Evolutionary conservation across 371 early-diverging fungal species (phyloP).

Genomic region (Globomyces sp.): DNA sequence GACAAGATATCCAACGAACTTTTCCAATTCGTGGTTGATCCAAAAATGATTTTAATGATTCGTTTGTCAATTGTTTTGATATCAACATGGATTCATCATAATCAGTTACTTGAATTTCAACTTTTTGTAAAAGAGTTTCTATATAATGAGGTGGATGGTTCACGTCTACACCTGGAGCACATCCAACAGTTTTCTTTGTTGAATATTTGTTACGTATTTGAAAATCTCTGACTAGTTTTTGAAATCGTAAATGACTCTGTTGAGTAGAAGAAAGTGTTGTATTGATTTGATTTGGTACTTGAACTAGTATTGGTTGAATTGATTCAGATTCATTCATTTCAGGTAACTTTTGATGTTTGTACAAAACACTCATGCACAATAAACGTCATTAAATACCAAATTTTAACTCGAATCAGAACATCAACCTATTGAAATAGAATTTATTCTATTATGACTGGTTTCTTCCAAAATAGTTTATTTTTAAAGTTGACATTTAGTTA

Average conservation of each 20-base stretch:
- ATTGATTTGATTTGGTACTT: no score
- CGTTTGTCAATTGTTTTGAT: background rate
- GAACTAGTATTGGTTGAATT: no score
- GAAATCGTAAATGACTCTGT: background rate
- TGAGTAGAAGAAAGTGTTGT: no score
- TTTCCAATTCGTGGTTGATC: background rate
- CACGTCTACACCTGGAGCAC: background rate
- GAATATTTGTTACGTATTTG: background rate
- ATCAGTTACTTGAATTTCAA: slow-evolving; percentile 1
- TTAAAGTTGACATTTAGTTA: no score
- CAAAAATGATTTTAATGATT: background rate
- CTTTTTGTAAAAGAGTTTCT: background rate
- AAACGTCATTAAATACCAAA: no score
- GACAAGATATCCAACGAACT: slow-evolving; percentile 6
- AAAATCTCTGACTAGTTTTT: background rate
- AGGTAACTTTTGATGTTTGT: no score
- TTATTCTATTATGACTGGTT: no score
- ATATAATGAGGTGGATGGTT: slow-evolving; percentile 1
- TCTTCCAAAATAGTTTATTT: no score
- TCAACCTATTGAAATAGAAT: no score
- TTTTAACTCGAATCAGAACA: no score
- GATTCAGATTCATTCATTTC: no score
- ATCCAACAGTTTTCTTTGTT: background rate
- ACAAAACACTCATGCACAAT: no score
- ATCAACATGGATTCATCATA: background rate